Conservation (phyloP, 2,329 filamentous ascomycete species). For the Hymenoscyphus scutula region DNA sequence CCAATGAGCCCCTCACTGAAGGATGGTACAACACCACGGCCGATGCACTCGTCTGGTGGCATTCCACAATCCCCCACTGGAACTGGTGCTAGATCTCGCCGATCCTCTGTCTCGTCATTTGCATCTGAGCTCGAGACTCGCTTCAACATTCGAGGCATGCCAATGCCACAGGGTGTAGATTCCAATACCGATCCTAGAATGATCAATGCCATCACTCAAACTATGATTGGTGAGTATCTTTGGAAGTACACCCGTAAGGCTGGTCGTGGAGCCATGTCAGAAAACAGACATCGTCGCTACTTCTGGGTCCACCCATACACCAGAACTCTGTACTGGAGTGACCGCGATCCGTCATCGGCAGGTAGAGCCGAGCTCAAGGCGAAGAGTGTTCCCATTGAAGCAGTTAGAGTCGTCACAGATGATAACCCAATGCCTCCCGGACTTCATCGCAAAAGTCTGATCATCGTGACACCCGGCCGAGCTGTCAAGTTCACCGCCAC, state of each 20-base stretch:
- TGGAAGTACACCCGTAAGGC: conserved; percentile 99
- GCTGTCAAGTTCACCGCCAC: conserved; percentile 91
- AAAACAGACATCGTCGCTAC: conserved; percentile 87
- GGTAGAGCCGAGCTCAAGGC: conserved; percentile 71
- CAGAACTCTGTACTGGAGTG: conserved; percentile 93
- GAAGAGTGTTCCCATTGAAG: conserved; percentile 94
- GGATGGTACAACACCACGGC: conserved; percentile 57
- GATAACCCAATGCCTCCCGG: conserved; percentile 95
- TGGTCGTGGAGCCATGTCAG: conserved; percentile 83
- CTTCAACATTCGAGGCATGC: conserved; percentile 72
- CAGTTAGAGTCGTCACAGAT: conserved; percentile 82
- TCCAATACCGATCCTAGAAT: conserved; percentile 87
- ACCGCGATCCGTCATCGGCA: conserved; percentile 73
- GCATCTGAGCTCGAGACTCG: conserved; percentile 88
- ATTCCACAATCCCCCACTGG: conserved; percentile 49
- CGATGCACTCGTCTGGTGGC: conserved; percentile 48
- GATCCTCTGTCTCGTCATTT: conserved; percentile 92
- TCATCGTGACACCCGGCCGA: conserved; percentile 85
- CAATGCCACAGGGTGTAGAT: conserved; percentile 58
- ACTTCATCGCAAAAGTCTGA: conserved; percentile 87
- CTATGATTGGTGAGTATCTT: conserved; percentile 98
- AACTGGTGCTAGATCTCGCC: conserved; percentile 50
- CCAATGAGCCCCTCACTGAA: conserved; percentile 44
- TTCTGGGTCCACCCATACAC: conserved; percentile 99
- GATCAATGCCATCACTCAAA: conserved; percentile 98